A percentile compares a stretch with the other conserved stretches of the same genome.
phyloP scores from a whole-genome alignment of 345 rosid species.

The Sisymbrium altissimum region DNA sequence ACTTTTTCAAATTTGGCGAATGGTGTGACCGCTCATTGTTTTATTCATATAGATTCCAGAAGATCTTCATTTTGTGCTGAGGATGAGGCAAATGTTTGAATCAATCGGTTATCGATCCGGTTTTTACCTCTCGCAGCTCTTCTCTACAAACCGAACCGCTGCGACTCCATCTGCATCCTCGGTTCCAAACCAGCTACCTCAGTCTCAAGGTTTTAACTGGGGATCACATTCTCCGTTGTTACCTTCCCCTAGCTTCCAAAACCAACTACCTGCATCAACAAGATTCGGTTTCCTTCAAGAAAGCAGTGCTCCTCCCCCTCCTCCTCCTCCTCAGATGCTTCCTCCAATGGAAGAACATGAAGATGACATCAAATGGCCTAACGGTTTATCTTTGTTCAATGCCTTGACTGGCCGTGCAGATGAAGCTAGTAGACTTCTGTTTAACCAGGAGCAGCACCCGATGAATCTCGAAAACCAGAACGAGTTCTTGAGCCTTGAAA shows the following conservation, averaged over 20 bases:
- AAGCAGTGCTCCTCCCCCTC: constrained; percentile 46
- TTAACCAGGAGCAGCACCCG: constrained; percentile 50
- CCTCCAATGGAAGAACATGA: constrained; percentile 73
- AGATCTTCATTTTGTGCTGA: constrained; percentile 94
- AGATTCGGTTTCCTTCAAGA: constrained; percentile 50
- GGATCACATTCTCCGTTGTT: constrained; percentile 63
- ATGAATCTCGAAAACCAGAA: constrained; percentile 41
- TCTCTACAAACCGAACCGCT: constrained; percentile 57
- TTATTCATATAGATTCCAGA: constrained; percentile 61
- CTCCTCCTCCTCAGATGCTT: constrained; percentile 58
- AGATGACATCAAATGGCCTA: constrained; percentile 89
- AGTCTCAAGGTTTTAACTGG: constrained; percentile 64
- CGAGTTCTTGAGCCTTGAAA: constrained; percentile 72
- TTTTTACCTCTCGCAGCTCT: constrained; percentile 89
- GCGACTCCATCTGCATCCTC: constrained; percentile 44
- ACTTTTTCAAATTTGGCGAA: background rate
- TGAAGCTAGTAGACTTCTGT: constrained; percentile 60
- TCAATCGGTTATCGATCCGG: constrained; percentile 93
- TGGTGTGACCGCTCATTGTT: constrained; percentile 41
- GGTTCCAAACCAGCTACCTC: constrained; percentile 50
- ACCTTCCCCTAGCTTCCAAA: constrained; percentile 59
- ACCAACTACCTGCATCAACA: constrained; percentile 39
- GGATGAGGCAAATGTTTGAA: constrained; percentile 95
- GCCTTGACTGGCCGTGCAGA: constrained; percentile 75
- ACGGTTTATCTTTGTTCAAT: constrained; percentile 72